These are phyloP conservation scores for Yarrowia deformans DNA, from an alignment of 805 yeast genomes.

Conservation along the genomic window DNA sequence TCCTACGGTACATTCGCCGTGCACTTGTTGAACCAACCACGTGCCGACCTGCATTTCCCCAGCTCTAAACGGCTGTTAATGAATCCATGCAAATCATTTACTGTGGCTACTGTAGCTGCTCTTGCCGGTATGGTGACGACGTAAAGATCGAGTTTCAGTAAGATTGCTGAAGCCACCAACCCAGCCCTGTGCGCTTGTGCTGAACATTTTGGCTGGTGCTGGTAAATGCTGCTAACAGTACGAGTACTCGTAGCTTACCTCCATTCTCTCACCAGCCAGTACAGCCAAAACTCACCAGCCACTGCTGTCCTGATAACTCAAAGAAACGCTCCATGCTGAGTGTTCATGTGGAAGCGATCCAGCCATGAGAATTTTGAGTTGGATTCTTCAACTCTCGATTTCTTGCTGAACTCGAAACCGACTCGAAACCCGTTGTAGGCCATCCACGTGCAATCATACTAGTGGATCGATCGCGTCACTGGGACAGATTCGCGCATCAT, in stretches of 20 bases:
- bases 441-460: too few species aligned
- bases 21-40: conserved; percentile 1
- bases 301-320: not conserved
- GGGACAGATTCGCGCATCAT: conserved; percentile 11
- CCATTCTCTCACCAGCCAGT: not conserved
- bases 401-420: too few species aligned
- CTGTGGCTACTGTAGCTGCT: too few species aligned
- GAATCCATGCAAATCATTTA: too few species aligned
- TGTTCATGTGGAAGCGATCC: not conserved
- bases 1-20: not conserved
- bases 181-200: not conserved
- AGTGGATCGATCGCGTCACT: not conserved
- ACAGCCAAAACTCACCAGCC: conserved; percentile 15
- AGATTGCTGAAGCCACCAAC: not conserved
- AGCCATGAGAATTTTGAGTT: not conserved
- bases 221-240: too few species aligned
- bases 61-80: conserved; percentile 14
- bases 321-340: not conserved
- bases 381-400: too few species aligned
- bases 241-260: too few species aligned
- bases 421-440: too few species aligned
- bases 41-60: not conserved
- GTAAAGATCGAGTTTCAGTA: not conserved
- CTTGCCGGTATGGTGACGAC: too few species aligned
- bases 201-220: not conserved